Evolutionary conservation across 1,284 basidiomycete species (phyloP).

Genomic region (Apiotrichum laibachii): DNA sequence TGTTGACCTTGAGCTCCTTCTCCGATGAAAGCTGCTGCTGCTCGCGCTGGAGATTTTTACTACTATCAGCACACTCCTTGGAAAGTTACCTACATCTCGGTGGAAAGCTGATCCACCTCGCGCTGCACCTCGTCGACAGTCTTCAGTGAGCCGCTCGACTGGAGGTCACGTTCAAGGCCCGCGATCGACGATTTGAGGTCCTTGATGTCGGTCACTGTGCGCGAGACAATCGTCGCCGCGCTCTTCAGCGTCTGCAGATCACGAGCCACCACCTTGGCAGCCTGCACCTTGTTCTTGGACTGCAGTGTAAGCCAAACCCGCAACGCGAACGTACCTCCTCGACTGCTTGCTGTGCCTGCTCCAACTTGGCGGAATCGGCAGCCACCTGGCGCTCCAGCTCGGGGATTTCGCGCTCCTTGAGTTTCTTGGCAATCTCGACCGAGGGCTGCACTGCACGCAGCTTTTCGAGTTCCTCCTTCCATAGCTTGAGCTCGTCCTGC

Average conservation of each 20-base stretch:
- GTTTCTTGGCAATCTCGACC: constrained; percentile 49
- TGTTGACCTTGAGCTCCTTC: constrained; percentile 63
- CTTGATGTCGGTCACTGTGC: constrained; percentile 65
- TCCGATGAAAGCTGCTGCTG: constrained; percentile 61
- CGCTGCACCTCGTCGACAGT: constrained; percentile 79
- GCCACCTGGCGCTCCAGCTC: constrained; percentile 64
- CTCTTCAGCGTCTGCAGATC: constrained; percentile 67
- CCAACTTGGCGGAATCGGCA: constrained; percentile 59
- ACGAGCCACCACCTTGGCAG: constrained; percentile 50
- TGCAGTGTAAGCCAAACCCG: constrained; percentile 10
- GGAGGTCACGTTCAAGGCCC: constrained; percentile 67
- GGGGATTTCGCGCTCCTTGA: constrained; percentile 65
- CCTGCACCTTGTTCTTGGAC: constrained; percentile 39
- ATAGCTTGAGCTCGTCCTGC: constrained; percentile 59
- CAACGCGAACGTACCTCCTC: constrained; percentile 53
- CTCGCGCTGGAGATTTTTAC: constrained; percentile 69
- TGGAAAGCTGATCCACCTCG: constrained; percentile 64
- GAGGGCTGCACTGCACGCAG: constrained; percentile 62
- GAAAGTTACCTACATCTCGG: constrained; percentile 61
- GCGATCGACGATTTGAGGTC: constrained; percentile 64
- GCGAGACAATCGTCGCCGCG: constrained; percentile 62
- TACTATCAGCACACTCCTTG: constrained; percentile 38
- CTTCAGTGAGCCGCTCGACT: constrained; percentile 68
- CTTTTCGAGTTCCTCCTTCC: constrained; percentile 62
- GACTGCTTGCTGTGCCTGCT: constrained; percentile 56